Conservation (phyloP, 495 filamentous ascomycete species). For the Coniosporium apollinis region DNA sequence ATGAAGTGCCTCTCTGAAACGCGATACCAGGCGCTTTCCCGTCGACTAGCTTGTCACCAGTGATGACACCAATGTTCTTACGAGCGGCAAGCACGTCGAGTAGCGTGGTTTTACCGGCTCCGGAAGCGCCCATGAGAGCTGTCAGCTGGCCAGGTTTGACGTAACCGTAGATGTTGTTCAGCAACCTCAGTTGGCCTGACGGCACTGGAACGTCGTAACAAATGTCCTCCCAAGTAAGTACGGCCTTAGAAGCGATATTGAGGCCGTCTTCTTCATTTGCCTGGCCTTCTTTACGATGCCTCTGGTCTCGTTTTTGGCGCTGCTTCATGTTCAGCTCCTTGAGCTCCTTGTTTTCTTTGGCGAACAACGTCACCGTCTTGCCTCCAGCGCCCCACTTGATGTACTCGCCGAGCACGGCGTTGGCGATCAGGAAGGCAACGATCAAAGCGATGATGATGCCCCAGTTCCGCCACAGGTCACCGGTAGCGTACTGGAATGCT, state of each 20-base stretch:
- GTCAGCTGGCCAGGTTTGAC: constrained; percentile 66
- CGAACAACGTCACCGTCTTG: constrained; percentile 58
- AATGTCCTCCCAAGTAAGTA: constrained; percentile 36
- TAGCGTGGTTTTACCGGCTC: constrained; percentile 76
- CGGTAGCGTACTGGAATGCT: constrained; percentile 42
- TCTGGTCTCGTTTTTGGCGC: constrained; percentile 35
- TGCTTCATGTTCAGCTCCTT: constrained; percentile 51
- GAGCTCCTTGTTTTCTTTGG: constrained; percentile 53
- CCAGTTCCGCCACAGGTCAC: constrained; percentile 58
- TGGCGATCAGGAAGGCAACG: constrained; percentile 46
- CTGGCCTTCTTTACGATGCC: constrained; percentile 28
- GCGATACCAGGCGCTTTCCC: constrained; percentile 45
- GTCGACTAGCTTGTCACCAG: constrained; percentile 59
- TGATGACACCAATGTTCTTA: constrained; percentile 64
- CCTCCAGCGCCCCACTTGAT: constrained; percentile 60
- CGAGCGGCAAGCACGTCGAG: constrained; percentile 61
- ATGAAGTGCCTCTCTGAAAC: constrained; percentile 67
- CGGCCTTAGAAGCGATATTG: constrained; percentile 45
- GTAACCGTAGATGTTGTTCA: constrained; percentile 59
- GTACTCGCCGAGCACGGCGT: constrained; percentile 59
- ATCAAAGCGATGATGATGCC: constrained; percentile 58
- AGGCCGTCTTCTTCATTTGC: constrained; percentile 31
- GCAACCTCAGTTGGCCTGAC: constrained; percentile 46
- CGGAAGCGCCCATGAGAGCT: constrained; percentile 70
- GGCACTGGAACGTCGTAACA: constrained; percentile 53